A percentile compares a stretch with the other conserved stretches of the same genome.
Evolutionary conservation across 495 filamentous ascomycete genomes (phyloP).

Genomic region (Durotheca rogersii): DNA sequence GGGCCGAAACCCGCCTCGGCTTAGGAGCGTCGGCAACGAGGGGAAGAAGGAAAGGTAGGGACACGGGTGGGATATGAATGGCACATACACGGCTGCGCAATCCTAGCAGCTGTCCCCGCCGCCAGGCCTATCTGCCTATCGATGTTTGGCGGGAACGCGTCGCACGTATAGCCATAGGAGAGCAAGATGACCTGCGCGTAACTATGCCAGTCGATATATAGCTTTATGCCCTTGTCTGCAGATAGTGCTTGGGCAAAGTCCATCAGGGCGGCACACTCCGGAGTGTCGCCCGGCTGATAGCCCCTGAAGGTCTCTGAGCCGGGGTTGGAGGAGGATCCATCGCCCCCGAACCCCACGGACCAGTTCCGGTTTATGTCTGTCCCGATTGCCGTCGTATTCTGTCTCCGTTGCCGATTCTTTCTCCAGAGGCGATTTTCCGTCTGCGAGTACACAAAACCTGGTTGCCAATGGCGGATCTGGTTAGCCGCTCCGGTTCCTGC

Average conservation of each 20-base stretch:
- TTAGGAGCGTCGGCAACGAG: too few species aligned
- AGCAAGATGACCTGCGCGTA: constrained; percentile 54
- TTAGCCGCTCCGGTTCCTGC: not conserved
- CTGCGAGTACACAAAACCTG: constrained; percentile 63
- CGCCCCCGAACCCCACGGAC: constrained; percentile 48
- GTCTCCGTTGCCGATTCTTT: constrained; percentile 58
- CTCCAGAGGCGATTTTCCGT: constrained; percentile 61
- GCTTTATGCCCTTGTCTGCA: constrained; percentile 49
- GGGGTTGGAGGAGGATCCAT: constrained; percentile 53
- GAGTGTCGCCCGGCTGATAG: constrained; percentile 13
- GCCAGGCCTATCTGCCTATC: constrained; percentile 48
- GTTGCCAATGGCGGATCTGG: not conserved
- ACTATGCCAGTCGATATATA: constrained; percentile 63
- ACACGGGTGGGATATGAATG: not conserved
- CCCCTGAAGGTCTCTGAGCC: constrained; percentile 59
- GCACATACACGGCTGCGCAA: constrained; percentile 37
- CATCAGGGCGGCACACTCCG: constrained; percentile 17
- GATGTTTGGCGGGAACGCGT: constrained; percentile 43
- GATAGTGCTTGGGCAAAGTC: constrained; percentile 43
- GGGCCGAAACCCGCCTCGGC: too few species aligned
- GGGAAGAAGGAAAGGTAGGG: too few species aligned
- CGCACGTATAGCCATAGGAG: constrained; percentile 44
- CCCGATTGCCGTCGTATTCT: constrained; percentile 51
- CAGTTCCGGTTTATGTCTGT: constrained; percentile 68
- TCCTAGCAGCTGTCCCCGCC: constrained; percentile 41